Percentiles rank a stretch among this genome's conserved stretches.
Evolutionary conservation across 1,139 yeast genomes (phyloP).

Genomic region (Keqinozyma sinolaborantium): DNA sequence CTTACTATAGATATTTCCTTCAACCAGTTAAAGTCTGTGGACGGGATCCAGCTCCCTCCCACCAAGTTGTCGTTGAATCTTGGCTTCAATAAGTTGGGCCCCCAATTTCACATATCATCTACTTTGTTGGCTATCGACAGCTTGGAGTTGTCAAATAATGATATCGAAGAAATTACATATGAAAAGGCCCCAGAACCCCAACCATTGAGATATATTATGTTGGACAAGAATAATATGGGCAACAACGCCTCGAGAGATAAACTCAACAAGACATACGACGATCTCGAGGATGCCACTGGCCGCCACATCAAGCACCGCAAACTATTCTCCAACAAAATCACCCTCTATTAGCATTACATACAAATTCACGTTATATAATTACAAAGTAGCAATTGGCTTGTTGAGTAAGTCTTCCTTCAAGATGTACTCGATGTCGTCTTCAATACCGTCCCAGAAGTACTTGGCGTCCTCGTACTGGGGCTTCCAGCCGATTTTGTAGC

Average conservation of each 20-base stretch:
- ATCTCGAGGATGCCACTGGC: background rate
- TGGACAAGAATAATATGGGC: background rate
- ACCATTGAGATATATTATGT: slow-evolving; percentile 1
- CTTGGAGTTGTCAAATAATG: slow-evolving; percentile 20
- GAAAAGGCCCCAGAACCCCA: slow-evolving; percentile 2
- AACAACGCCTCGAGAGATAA: background rate
- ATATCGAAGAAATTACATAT: slow-evolving; percentile 9
- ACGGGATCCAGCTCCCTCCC: slow-evolving; percentile 15
- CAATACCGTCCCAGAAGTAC: slow-evolving; percentile 15
- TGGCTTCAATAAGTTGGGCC: slow-evolving; percentile 9
- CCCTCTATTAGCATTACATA: no score
- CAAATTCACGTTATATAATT: background rate
- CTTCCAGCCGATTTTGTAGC: slow-evolving; percentile 19
- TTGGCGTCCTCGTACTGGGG: slow-evolving; percentile 14
- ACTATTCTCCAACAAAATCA: no score
- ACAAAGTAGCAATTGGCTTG: slow-evolving; percentile 1
- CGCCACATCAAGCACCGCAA: no score
- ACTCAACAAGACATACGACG: background rate
- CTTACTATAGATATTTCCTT: slow-evolving; percentile 10
- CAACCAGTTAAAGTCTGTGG: slow-evolving; percentile 15
- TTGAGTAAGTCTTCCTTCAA: slow-evolving; percentile 5
- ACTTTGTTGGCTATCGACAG: slow-evolving; percentile 10
- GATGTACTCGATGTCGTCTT: slow-evolving; percentile 10
- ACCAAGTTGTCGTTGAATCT: slow-evolving; percentile 9
- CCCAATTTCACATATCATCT: slow-evolving; percentile 8